A percentile compares a stretch with the other conserved stretches of the same genome.
These are phyloP conservation scores for Trichoderma reesei DNA, from an alignment of 495 filamentous ascomycete species.

Conservation along the genomic window DNA sequence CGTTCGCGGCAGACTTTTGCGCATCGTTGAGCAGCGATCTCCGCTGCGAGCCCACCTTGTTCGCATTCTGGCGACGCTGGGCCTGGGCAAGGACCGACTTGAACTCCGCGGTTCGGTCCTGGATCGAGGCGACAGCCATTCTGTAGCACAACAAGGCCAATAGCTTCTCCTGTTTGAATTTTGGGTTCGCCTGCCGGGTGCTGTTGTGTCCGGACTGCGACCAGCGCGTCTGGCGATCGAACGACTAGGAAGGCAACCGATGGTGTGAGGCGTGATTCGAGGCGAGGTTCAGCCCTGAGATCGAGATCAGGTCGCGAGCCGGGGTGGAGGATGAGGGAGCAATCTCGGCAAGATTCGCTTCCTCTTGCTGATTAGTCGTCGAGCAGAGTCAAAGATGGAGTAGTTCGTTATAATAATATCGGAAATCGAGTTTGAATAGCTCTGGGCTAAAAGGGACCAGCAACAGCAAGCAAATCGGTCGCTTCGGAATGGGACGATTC, in stretches of 20 bases:
- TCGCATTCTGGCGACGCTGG: constrained; percentile 59
- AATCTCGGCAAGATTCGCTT: not conserved
- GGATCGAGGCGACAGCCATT: constrained; percentile 62
- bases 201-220: not conserved
- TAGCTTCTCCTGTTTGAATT: not conserved
- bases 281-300: not conserved
- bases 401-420: not conserved
- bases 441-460: not conserved
- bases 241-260: not conserved
- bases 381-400: not conserved
- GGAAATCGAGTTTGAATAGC: not conserved
- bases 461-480: not conserved
- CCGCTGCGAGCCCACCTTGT: constrained; percentile 64
- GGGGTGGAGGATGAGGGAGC: not conserved
- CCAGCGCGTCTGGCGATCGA: constrained; percentile 1
- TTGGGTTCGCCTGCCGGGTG: not conserved
- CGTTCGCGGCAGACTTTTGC: constrained; percentile 61
- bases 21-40: constrained; percentile 70
- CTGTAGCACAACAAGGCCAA: not conserved
- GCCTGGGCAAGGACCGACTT: constrained; percentile 76
- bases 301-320: not conserved
- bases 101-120: constrained; percentile 94
- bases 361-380: not conserved
- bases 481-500: not conserved
- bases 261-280: not conserved